Conservation (phyloP, 1,284 basidiomycete genomes). For the Rhodofomes roseus region DNA sequence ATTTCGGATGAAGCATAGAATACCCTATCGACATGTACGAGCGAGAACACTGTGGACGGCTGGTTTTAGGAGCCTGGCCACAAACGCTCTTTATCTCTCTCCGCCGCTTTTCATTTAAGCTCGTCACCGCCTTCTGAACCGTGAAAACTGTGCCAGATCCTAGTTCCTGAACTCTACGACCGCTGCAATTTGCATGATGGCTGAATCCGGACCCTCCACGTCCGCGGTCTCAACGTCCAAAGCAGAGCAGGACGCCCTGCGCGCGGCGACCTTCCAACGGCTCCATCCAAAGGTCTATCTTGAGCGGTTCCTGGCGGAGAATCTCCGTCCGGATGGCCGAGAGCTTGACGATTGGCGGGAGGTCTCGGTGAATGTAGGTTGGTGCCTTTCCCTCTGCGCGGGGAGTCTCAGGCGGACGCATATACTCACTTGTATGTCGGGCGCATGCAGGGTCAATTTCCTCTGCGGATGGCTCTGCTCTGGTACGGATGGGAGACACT, state of each 20-base stretch:
- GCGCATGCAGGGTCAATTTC: conserved; percentile 72
- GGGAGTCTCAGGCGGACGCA: no score
- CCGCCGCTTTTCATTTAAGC: no score
- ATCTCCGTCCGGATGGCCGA: conserved; percentile 75
- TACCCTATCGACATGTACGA: no score
- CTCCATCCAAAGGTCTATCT: conserved; percentile 81
- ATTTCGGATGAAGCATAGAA: no score
- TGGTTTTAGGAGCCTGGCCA: no score
- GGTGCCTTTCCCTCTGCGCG: conserved; percentile 26
- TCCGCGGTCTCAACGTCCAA: conserved; percentile 6
- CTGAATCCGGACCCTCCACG: conserved; percentile 16
- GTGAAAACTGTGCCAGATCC: neutral
- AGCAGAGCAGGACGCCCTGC: conserved; percentile 32
- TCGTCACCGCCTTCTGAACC: no score
- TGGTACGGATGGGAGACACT: conserved; percentile 87
- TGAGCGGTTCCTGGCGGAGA: conserved; percentile 71
- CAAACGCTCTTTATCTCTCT: no score
- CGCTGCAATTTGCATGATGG: conserved; percentile 11
- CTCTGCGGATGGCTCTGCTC: conserved; percentile 86
- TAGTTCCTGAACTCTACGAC: neutral
- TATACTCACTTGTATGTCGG: neutral
- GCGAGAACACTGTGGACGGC: no score
- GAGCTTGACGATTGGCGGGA: conserved; percentile 61
- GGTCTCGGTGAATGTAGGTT: conserved; percentile 70
- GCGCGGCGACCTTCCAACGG: conserved; percentile 75